Percentiles rank a stretch among this genome's conserved stretches.
Conservation (phyloP, 106 monocot species). For the Platanthera zijinensis region DNA sequence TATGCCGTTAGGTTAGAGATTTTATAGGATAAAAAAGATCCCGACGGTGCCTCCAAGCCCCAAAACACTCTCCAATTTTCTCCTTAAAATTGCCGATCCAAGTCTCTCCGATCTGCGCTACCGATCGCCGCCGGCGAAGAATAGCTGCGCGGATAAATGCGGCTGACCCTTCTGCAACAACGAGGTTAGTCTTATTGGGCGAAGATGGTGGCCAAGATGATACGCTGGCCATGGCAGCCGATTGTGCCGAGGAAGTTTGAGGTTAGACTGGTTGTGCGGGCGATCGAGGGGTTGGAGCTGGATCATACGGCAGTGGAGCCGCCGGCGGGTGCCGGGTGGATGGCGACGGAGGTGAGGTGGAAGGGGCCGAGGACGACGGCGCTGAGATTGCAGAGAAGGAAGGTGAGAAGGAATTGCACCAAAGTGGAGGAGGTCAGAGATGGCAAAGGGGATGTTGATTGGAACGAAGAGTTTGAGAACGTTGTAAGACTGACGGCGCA, state of each 20-base stretch:
- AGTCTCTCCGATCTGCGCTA: no score
- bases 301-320: not conserved
- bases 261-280: conserved; percentile 26
- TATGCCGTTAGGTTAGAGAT: no score
- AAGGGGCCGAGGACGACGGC: conserved; percentile 32
- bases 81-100: not conserved
- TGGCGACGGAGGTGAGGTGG: conserved; percentile 45
- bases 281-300: conserved; percentile 19
- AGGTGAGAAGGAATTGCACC: conserved; percentile 50
- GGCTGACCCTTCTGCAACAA: not conserved
- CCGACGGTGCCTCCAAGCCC: not conserved
- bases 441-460: conserved; percentile 25
- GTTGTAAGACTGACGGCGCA: not conserved
- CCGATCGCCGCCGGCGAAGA: not conserved
- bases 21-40: not conserved
- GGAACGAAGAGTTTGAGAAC: conserved; percentile 15
- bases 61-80: not conserved
- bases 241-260: conserved; percentile 28
- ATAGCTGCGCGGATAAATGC: not conserved
- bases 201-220: conserved; percentile 35
- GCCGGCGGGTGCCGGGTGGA: not conserved
- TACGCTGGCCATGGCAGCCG: conserved; percentile 66
- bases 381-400: conserved; percentile 29
- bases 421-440: conserved; percentile 30
- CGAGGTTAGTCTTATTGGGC: conserved; percentile 1